phyloP scores from a whole-genome alignment of 352 stramenopile species.

The Elongisporangium anandrum region DNA sequence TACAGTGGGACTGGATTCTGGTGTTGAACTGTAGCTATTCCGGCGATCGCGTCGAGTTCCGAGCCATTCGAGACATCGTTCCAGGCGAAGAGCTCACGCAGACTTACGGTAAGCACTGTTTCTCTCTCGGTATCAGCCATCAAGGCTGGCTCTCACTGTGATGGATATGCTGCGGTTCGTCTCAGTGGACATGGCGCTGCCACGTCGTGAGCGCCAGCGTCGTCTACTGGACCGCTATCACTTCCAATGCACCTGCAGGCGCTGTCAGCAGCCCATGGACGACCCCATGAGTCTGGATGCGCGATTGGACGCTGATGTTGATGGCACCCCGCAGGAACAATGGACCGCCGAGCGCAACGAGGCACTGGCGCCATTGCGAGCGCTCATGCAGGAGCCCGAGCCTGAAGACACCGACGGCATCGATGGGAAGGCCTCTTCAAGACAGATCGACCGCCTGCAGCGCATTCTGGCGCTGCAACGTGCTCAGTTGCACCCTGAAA shows the following conservation, averaged over 20 bases:
- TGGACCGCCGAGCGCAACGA: conserved; percentile 27
- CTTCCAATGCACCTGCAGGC: conserved; percentile 51
- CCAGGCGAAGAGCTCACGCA: conserved; percentile 55
- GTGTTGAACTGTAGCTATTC: background rate
- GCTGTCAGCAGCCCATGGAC: conserved; percentile 29
- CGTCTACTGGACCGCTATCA: conserved; percentile 53
- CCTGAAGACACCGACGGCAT: conserved; percentile 12
- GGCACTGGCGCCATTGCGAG: conserved; percentile 14
- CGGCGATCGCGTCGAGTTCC: conserved; percentile 27
- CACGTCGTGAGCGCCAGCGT: conserved; percentile 35
- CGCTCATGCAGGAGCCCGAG: conserved; percentile 5
- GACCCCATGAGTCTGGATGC: conserved; percentile 27
- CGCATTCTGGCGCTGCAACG: conserved; percentile 21
- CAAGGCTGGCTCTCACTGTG: background rate
- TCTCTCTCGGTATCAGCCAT: background rate
- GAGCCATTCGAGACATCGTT: conserved; percentile 44
- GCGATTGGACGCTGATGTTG: conserved; percentile 43
- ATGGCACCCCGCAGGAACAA: conserved; percentile 27
- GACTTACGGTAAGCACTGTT: conserved; percentile 41
- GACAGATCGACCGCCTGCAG: conserved; percentile 18
- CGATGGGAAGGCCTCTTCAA: background rate
- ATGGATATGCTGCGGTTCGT: background rate
- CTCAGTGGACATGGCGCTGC: conserved; percentile 56
- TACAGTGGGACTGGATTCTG: background rate
- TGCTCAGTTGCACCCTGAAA: conserved; percentile 28